A percentile compares a stretch with the other conserved stretches of the same genome.
phyloP scores from a whole-genome alignment of 495 filamentous ascomycete species.

The Penicillium roqueforti region DNA sequence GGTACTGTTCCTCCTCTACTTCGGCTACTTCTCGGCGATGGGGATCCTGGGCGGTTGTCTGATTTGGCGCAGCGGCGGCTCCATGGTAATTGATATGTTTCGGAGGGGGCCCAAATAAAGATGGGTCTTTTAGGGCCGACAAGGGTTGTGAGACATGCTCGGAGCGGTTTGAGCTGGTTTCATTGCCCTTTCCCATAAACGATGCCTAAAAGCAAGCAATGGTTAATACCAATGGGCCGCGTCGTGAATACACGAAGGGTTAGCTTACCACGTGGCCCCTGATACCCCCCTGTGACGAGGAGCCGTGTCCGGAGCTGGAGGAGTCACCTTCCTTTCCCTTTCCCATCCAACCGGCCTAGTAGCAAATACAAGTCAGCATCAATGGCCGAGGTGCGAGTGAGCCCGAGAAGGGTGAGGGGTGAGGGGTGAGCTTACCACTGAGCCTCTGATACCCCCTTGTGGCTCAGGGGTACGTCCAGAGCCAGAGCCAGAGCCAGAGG shows the following conservation, averaged over 20 bases:
- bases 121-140: constrained; percentile 75
- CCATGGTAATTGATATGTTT: constrained; percentile 59
- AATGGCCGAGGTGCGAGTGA: constrained; percentile 6
- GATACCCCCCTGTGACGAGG: neutral
- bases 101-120: constrained; percentile 81
- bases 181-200: constrained; percentile 50
- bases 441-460: too few species aligned
- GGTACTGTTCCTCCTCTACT: constrained; percentile 34
- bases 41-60: constrained; percentile 30
- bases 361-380: constrained; percentile 5
- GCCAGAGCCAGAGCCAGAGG: neutral
- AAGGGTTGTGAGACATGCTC: constrained; percentile 64
- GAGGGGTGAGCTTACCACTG: constrained; percentile 39
- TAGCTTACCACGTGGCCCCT: constrained; percentile 46
- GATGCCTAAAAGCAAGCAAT: constrained; percentile 17
- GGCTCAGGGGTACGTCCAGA: too few species aligned
- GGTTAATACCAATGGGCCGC: constrained; percentile 9
- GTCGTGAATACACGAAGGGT: neutral
- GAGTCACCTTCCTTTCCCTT: constrained; percentile 42
- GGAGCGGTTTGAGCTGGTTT: constrained; percentile 30
- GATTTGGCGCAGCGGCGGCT: constrained; percentile 42
- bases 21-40: constrained; percentile 35
- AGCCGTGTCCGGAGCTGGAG: neutral
- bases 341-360: constrained; percentile 39
- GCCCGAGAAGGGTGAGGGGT: neutral